These are phyloP conservation scores for Hypoxylon rubiginosum DNA, from an alignment of 2,329 filamentous ascomycete species.

Conservation along the genomic window DNA sequence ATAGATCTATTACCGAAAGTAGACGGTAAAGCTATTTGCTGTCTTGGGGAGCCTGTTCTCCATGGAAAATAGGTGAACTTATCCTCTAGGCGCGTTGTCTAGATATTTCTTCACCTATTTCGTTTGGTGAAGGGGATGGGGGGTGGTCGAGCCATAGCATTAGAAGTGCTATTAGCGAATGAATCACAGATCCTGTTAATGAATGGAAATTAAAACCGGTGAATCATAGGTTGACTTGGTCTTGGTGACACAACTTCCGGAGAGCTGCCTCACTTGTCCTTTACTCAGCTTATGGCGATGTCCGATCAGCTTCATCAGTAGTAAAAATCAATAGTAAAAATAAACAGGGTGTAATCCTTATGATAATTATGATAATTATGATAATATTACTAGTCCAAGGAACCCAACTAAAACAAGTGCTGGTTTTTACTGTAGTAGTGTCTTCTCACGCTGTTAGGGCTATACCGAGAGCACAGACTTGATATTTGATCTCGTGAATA, in stretches of 20 bases:
- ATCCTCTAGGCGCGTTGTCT: background rate
- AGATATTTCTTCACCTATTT: conserved; percentile 5
- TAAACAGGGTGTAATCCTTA: background rate
- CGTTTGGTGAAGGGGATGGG: background rate
- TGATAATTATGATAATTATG: too few species aligned
- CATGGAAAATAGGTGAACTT: conserved; percentile 12
- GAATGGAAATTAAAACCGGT: conserved; percentile 20
- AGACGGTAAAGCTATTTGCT: conserved; percentile 23
- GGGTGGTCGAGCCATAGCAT: conserved; percentile 4
- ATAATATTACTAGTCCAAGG: background rate
- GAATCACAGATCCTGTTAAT: conserved; percentile 11
- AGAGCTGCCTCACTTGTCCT: conserved; percentile 41
- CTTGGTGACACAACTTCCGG: conserved; percentile 43
- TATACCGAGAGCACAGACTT: background rate
- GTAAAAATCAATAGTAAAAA: background rate
- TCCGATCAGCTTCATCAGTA: conserved; percentile 13
- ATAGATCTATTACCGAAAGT: conserved; percentile 59
- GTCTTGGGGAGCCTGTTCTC: conserved; percentile 4
- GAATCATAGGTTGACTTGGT: conserved; percentile 33
- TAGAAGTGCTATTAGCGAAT: conserved; percentile 15
- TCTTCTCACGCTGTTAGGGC: background rate
- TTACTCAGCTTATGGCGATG: conserved; percentile 26
- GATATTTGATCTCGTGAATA: background rate
- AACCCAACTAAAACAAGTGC: background rate
- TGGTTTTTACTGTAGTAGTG: background rate